Conservation (phyloP, 352 stramenopile species). For the Globisporangium takayamanum region DNA sequence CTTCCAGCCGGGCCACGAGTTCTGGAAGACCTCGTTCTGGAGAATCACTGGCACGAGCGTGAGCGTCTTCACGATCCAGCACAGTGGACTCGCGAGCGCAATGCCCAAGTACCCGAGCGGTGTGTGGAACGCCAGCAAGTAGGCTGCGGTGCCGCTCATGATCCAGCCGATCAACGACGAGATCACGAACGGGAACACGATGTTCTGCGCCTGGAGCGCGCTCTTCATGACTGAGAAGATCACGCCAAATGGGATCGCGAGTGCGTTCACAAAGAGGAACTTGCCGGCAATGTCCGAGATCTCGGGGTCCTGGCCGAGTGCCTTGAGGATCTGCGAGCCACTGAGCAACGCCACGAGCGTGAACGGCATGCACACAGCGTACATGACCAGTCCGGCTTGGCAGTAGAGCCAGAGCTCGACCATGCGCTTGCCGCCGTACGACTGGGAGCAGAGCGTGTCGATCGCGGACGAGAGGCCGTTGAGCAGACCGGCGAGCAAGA, state of each 20-base stretch:
- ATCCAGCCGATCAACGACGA: slow-evolving; percentile 18
- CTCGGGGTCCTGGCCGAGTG: slow-evolving; percentile 27
- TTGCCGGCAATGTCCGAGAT: slow-evolving; percentile 19
- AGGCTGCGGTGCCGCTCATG: slow-evolving; percentile 18
- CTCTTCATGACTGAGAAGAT: slow-evolving; percentile 19
- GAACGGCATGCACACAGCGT: slow-evolving; percentile 11
- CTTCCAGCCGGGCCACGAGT: slow-evolving; percentile 20
- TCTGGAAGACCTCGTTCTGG: slow-evolving; percentile 16
- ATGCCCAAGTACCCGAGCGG: slow-evolving; percentile 30
- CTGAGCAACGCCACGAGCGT: slow-evolving; percentile 16
- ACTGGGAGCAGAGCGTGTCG: slow-evolving; percentile 36
- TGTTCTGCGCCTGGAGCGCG: slow-evolving; percentile 31
- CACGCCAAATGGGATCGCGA: slow-evolving; percentile 22
- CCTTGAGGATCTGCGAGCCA: slow-evolving; percentile 16
- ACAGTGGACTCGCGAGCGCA: slow-evolving; percentile 19
- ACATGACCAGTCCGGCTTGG: slow-evolving; percentile 28
- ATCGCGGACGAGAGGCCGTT: slow-evolving; percentile 23
- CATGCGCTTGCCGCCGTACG: slow-evolving; percentile 24
- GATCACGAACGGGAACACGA: slow-evolving; percentile 26
- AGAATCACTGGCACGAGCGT: slow-evolving; percentile 18
- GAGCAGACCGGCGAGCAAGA: slow-evolving; percentile 16
- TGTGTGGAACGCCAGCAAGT: slow-evolving; percentile 31
- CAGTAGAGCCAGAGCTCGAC: slow-evolving; percentile 36
- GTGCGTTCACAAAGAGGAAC: slow-evolving; percentile 15
- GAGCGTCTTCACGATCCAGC: slow-evolving; percentile 20